Conservation (phyloP, 768 basidiomycete genomes). For the Hygrocybe coccinea region DNA sequence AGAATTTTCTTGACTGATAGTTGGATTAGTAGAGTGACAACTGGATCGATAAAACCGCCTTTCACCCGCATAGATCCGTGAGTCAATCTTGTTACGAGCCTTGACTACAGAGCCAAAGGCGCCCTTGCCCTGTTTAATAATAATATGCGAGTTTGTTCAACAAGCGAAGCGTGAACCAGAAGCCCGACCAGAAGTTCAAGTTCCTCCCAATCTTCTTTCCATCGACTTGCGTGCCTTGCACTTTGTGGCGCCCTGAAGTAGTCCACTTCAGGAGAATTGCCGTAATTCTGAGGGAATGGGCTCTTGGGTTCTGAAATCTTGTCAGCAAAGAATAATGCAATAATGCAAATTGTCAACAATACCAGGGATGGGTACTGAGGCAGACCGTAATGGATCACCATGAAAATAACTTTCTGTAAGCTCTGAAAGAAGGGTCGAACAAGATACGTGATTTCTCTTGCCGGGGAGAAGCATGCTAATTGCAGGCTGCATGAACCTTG, state of each 20-base stretch:
- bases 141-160: neutral
- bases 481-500: slow-evolving; percentile 46
- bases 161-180: neutral
- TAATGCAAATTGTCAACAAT: neutral
- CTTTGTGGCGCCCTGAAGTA: slow-evolving; percentile 47
- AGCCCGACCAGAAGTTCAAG: slow-evolving; percentile 68
- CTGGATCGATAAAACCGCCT: slow-evolving; percentile 4
- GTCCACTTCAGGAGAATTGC: slow-evolving; percentile 62
- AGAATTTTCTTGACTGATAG: slow-evolving; percentile 80
- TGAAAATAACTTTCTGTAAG: slow-evolving; percentile 42
- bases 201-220: slow-evolving; percentile 94
- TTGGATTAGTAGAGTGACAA: slow-evolving; percentile 5
- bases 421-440: slow-evolving; percentile 53
- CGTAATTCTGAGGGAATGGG: slow-evolving; percentile 40
- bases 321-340: slow-evolving; percentile 3
- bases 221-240: slow-evolving; percentile 63
- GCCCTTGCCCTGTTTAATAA: slow-evolving; percentile 63
- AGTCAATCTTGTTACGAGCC: slow-evolving; percentile 84
- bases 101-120: slow-evolving; percentile 95
- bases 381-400: slow-evolving; percentile 20
- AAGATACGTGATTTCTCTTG: slow-evolving; percentile 55
- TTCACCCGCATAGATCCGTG: slow-evolving; percentile 74
- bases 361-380: slow-evolving; percentile 27
- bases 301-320: slow-evolving; percentile 40
- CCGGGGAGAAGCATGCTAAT: slow-evolving; percentile 56